Base-by-base conservation (phyloP, 306 rosid genomes). In the Ammopiptanthus mongolicus region DNA sequence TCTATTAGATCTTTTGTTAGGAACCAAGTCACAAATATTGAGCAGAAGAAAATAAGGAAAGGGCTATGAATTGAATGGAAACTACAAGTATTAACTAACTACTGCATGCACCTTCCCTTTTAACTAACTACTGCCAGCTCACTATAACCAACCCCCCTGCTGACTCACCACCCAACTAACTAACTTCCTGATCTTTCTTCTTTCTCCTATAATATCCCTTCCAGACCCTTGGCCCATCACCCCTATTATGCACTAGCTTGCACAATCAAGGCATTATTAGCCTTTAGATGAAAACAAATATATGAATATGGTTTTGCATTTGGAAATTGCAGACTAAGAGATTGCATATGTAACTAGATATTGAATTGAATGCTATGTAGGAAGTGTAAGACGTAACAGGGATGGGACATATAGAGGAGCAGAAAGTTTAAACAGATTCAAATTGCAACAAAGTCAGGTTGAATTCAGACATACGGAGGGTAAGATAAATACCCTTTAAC, bases 281-380 rank as follows among this genome's bases (percentile, higher is more conserved):
- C 50, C 13, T 29, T 65, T 73, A 73, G 76, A 68, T 44, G 83
- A 78, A 51, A 71, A 52, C 71, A 37, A 65, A 77, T 36, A 60
- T 58, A 63, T 41, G 36, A 14, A 28, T 71, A 34, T 28, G 52
- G 46, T 56, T 29, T 52, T 78, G 73, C 69, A 66, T 36, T 72
- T 77, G 64, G 46, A 70, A 73, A 44, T 41, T 66, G 65, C 68
- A 73, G 50, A 69, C 46, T 53, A 72, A 68, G 52, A 18, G 42
- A 4, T 34, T 61, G 46, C 76, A 39, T 60, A 61, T 50, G 57
- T 65, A 34, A 59, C 57, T 46, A 31, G 69, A 81, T 64, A 29
- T 70, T 63, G 78, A 48, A 22, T 62, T 69, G 46, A 63, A 11
- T 69, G 65, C 28, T 58, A 63, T 13, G 58, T 51, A 55, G 47